Conservation (phyloP, 1,139 yeast species). For the Pichia inconspicua region DNA sequence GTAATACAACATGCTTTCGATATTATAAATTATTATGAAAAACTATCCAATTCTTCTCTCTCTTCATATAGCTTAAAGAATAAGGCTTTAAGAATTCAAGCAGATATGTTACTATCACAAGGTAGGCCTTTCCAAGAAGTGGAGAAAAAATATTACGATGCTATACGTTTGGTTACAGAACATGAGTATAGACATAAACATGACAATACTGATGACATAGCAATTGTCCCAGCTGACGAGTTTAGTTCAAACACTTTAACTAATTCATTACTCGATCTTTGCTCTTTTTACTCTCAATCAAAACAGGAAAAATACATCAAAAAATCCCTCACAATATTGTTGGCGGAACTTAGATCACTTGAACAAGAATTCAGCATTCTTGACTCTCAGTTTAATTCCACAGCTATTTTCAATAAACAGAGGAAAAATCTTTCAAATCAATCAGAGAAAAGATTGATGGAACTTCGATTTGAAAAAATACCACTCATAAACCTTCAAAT, state of each 20-base stretch:
- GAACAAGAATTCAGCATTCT: constrained; percentile 20
- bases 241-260: constrained; percentile 19
- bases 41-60: constrained; percentile 7
- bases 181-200: constrained; percentile 16
- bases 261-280: constrained; percentile 25
- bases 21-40: constrained; percentile 17
- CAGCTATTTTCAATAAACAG: constrained; percentile 13
- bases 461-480: constrained; percentile 25
- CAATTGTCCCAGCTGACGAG: constrained; percentile 20
- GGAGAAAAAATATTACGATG: constrained; percentile 17
- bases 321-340: constrained; percentile 21
- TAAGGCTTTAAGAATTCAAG: constrained; percentile 25
- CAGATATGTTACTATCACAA: constrained; percentile 18
- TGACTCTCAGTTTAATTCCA: constrained; percentile 15
- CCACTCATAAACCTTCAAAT: constrained; percentile 49
- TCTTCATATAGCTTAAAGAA: constrained; percentile 24
- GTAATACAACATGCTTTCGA: constrained; percentile 19
- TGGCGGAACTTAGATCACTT: constrained; percentile 24
- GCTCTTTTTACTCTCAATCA: constrained; percentile 23
- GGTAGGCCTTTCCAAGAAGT: constrained; percentile 13
- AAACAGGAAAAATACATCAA: constrained; percentile 16
- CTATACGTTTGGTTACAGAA: constrained; percentile 19
- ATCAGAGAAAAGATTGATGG: constrained; percentile 18
- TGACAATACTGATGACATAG: constrained; percentile 10
- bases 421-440: constrained; percentile 10